Evolutionary conservation across 164 flowering plant genomes (phyloP).

Genomic region (Sedum album): DNA sequence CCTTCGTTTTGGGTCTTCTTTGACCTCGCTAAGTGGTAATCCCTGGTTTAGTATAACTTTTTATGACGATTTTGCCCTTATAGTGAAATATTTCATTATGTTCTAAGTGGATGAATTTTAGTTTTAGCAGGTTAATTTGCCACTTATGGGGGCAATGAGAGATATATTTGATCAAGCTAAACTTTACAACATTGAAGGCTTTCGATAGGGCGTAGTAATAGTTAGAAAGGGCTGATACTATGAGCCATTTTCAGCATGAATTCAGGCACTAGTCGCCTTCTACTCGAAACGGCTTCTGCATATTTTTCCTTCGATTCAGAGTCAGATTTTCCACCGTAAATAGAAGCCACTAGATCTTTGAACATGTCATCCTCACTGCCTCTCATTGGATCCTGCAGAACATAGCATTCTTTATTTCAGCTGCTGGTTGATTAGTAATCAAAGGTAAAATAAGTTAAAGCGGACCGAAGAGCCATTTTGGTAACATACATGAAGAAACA

Average conservation of each 20-base stretch:
- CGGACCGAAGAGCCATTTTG: not conserved
- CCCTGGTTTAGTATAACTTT: too few relatives aligned
- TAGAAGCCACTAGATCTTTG: constrained; percentile 33
- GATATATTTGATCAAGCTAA: not conserved
- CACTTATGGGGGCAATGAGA: too few relatives aligned
- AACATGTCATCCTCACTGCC: constrained; percentile 58
- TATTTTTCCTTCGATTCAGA: constrained; percentile 29
- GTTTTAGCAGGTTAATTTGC: too few relatives aligned
- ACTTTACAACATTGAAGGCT: not conserved
- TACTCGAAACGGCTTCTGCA: constrained; percentile 27
- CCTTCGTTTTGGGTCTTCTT: too few relatives aligned
- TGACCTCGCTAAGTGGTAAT: too few relatives aligned
- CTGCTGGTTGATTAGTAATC: not conserved
- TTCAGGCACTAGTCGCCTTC: constrained; percentile 59
- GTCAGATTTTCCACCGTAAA: constrained; percentile 44
- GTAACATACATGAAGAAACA: constrained; percentile 56
- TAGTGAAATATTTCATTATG: too few relatives aligned
- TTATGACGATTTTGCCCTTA: too few relatives aligned
- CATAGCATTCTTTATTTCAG: not conserved
- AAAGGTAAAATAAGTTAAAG: not conserved
- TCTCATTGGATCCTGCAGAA: constrained; percentile 63
- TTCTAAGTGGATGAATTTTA: too few relatives aligned
- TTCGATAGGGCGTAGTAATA: not conserved
- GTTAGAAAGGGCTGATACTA: constrained; percentile 48
- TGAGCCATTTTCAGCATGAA: constrained; percentile 51